Evolutionary conservation across 495 filamentous ascomycete genomes (phyloP), one percentile per base, ranked within the genome.

Genomic region (Trypethelium eluteriae): DNA sequence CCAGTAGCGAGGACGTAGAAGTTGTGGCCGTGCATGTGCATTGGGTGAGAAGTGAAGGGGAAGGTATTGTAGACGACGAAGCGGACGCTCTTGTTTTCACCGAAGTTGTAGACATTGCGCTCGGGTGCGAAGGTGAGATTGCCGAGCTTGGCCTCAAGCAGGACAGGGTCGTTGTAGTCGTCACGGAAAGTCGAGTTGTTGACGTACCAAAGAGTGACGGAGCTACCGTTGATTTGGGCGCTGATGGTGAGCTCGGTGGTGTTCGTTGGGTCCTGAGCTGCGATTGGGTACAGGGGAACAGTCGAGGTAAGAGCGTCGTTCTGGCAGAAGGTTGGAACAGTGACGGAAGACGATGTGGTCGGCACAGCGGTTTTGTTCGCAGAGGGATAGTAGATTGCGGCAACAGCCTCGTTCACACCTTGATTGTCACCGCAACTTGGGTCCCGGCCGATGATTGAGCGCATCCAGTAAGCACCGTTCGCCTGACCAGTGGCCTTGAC

Each of bases 351-450:
- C 2, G 38, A 68, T 14, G 53, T 65, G 18, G 72, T 70, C 3
- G 77, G 77, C 0, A 44, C 56, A 9, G 64, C 35, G 16, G 61
- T 72, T 0, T 18, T 64, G 49, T 78, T 65, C 0, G 79, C 79
- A 35, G 70, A 64, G 39, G 78, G 71, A 67, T 81, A 82, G 70
- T 79, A 81, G 56, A 81, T 73, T 0, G 72, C 74, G 14, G 77
- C 79, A n/a, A 76, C 44, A 3, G 70, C 76, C 39, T 74, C 44
- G 3, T 68, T 39, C 34, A 56, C 63, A 35, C 67, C 70, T 38
- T 63, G n/a, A 16, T 39, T 62, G 11, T 66, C 65, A 38, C 64
- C 67, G 59, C 70, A 68, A 4, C 47, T 16, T 6, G 53, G 66
- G n/a, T 66, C 65, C 69, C 62, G 64, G 64, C 38, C 72, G 10